Evolutionary conservation across 768 basidiomycete genomes (phyloP).

Genomic region (Naganishia vishniacii): DNA sequence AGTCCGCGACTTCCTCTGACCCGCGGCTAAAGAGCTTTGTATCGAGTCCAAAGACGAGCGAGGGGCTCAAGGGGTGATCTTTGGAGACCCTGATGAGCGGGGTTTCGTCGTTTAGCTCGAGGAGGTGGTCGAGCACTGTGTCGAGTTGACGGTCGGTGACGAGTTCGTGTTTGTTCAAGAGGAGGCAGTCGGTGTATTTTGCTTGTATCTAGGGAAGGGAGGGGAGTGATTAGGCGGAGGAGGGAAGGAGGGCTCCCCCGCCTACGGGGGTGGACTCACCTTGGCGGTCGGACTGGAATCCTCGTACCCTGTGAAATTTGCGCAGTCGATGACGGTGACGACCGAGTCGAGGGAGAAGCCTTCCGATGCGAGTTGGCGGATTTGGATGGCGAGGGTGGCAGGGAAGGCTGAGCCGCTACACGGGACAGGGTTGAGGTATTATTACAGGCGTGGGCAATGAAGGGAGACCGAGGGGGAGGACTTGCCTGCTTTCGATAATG

Average conservation of each 20-base stretch:
- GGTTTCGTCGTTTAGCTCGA: conserved; percentile 82
- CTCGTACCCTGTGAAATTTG: conserved; percentile 87
- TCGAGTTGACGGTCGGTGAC: conserved; percentile 70
- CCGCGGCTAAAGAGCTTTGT: conserved; percentile 61
- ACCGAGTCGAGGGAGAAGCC: conserved; percentile 83
- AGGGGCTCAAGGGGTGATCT: conserved; percentile 65
- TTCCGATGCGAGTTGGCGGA: conserved; percentile 78
- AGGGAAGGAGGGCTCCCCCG: conserved; percentile 40
- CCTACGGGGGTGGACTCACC: too few relatives aligned
- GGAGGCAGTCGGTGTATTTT: conserved; percentile 85
- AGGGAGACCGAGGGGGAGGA: conserved; percentile 22
- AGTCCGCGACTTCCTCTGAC: conserved; percentile 39
- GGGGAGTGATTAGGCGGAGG: background rate
- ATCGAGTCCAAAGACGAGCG: conserved; percentile 80
- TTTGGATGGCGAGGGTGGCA: conserved; percentile 89
- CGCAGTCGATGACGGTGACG: conserved; percentile 69
- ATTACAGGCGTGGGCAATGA: background rate
- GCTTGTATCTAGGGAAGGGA: conserved; percentile 54
- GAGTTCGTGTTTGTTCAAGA: conserved; percentile 92
- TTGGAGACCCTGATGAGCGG: conserved; percentile 70
- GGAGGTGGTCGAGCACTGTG: conserved; percentile 74
- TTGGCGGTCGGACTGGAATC: conserved; percentile 85
- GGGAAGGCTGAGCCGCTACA: conserved; percentile 87
- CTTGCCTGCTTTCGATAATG: conserved; percentile 89
- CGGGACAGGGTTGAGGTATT: too few relatives aligned